Conservation (phyloP, 75 land plant species). For the Pinus tabuliformis region DNA sequence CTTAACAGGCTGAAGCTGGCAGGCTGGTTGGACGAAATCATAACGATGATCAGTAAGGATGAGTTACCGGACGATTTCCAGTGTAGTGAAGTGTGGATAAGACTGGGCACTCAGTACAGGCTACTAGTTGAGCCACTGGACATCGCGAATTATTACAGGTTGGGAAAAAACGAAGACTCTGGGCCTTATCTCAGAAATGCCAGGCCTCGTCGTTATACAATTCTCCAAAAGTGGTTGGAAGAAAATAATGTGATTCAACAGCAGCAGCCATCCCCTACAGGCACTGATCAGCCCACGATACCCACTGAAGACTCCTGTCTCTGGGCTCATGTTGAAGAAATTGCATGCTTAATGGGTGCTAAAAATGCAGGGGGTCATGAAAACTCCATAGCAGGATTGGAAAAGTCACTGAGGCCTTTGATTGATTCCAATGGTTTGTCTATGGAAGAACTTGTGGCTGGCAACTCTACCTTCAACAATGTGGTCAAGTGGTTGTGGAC, state of each 20-base stretch:
- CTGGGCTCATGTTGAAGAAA: conserved; percentile 11
- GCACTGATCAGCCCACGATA: neutral
- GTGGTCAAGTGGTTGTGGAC: too few species aligned
- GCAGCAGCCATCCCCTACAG: neutral
- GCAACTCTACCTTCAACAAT: too few species aligned
- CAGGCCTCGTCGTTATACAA: conserved; percentile 1
- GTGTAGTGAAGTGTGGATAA: conserved; percentile 33
- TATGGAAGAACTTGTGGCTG: conserved; percentile 11
- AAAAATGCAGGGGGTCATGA: conserved; percentile 2
- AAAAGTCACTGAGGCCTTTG: conserved; percentile 8
- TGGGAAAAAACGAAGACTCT: conserved; percentile 11
- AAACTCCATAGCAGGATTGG: conserved; percentile 8
- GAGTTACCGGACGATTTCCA: conserved; percentile 45
- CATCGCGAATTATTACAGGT: conserved; percentile 52
- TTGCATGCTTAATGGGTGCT: neutral
- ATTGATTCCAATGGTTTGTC: conserved; percentile 4
- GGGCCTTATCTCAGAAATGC: conserved; percentile 34
- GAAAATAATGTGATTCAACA: neutral
- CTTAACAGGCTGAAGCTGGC: conserved; percentile 40
- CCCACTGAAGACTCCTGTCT: neutral
- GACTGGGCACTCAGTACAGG: conserved; percentile 38
- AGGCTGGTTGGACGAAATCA: conserved; percentile 33
- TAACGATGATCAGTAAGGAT: conserved; percentile 34
- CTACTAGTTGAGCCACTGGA: conserved; percentile 66
- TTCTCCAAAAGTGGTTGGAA: conserved; percentile 5